Conservation (phyloP, 768 basidiomycete genomes). For the Tylopilus rubrobrunneus region DNA sequence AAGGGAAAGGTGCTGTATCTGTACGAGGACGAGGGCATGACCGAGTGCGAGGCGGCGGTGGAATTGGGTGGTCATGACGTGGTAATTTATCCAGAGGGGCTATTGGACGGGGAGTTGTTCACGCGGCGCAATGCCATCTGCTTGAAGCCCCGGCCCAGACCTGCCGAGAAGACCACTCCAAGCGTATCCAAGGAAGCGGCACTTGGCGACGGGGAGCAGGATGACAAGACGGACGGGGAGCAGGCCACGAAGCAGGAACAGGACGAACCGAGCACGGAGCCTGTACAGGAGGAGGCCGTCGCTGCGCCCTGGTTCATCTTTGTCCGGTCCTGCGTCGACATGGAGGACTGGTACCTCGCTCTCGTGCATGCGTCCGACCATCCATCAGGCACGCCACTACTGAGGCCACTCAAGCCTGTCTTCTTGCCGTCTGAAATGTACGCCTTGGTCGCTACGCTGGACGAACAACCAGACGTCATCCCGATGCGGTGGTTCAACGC, state of each 20-base stretch:
- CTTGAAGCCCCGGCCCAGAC: slow-evolving; percentile 49
- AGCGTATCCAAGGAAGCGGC: slow-evolving; percentile 54
- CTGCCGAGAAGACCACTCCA: slow-evolving; percentile 37
- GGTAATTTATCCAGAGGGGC: slow-evolving; percentile 66
- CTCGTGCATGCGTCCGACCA: slow-evolving; percentile 71
- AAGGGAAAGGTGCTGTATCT: slow-evolving; percentile 90
- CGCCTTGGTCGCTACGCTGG: slow-evolving; percentile 76
- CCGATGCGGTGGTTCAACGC: slow-evolving; percentile 99
- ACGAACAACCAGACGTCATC: slow-evolving; percentile 92
- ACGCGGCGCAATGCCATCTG: slow-evolving; percentile 88
- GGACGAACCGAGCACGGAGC: slow-evolving; percentile 33
- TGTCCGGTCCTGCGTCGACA: slow-evolving; percentile 79
- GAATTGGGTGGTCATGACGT: slow-evolving; percentile 80
- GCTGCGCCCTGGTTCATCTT: slow-evolving; percentile 91
- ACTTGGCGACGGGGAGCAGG: slow-evolving; percentile 23
- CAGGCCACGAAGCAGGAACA: slow-evolving; percentile 31
- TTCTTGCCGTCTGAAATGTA: slow-evolving; percentile 81
- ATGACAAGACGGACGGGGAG: slow-evolving; percentile 26
- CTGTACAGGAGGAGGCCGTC: slow-evolving; percentile 47
- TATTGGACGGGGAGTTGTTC: slow-evolving; percentile 86
- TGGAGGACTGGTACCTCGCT: slow-evolving; percentile 96
- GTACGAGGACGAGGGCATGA: slow-evolving; percentile 90
- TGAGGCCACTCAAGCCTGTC: slow-evolving; percentile 56
- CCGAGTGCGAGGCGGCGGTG: slow-evolving; percentile 88
- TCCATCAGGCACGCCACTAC: slow-evolving; percentile 57